Conservation (phyloP, 805 yeast species). For the Starmerella ratchasimensis region DNA sequence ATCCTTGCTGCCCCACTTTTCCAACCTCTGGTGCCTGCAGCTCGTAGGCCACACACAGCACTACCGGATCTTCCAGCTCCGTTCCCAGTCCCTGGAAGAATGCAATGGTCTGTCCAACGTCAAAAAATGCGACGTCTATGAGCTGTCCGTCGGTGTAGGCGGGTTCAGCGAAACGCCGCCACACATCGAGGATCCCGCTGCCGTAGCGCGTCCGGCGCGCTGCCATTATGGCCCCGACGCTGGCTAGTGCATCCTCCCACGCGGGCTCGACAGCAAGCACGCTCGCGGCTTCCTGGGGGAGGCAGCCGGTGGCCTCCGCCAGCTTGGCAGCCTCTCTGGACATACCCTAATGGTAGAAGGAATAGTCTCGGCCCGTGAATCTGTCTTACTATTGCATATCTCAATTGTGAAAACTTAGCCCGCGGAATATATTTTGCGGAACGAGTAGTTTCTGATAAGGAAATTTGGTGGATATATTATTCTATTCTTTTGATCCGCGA, state of each 20-base stretch:
- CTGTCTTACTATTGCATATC: no score
- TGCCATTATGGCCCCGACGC: conserved; percentile 1
- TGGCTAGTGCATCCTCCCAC: conserved; percentile 1
- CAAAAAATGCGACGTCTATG: conserved; percentile 35
- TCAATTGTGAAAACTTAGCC: no score
- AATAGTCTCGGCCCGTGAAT: no score
- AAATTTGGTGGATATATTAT: no score
- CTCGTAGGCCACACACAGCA: conserved; percentile 56
- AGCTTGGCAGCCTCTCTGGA: no score
- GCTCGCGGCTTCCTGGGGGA: conserved; percentile 12
- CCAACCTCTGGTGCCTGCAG: conserved; percentile 58
- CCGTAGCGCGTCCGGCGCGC: conserved; percentile 10
- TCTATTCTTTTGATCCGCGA: no score
- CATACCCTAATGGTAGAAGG: no score
- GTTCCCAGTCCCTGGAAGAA: conserved; percentile 55
- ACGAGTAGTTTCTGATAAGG: no score
- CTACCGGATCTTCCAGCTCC: conserved; percentile 60
- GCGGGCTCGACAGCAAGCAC: conserved; percentile 8
- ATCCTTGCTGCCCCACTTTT: conserved; percentile 36
- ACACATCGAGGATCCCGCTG: conserved; percentile 3
- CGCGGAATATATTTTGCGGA: no score
- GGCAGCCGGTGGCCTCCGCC: conserved; percentile 15
- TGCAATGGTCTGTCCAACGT: conserved; percentile 61
- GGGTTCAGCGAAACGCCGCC: conserved; percentile 12
- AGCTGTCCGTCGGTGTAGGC: no score